Evolutionary conservation across 2,329 filamentous ascomycete genomes (phyloP).

Genomic region (Lanzia echinophila): DNA sequence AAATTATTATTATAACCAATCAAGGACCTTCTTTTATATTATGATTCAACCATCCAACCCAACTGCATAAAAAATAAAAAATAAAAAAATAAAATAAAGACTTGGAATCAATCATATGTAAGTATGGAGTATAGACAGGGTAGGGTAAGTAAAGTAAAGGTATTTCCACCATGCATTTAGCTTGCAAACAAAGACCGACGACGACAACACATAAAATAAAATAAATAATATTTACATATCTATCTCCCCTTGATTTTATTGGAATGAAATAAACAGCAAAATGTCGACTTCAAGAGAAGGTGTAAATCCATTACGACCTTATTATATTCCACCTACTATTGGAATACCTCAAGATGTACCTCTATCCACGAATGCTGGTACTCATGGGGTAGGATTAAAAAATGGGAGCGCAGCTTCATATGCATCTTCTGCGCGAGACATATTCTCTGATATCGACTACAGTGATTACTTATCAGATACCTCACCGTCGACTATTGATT

Average conservation of each 20-base stretch:
- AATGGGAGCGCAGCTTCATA: constrained; percentile 42
- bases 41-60: no score
- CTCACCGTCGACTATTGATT: constrained; percentile 68
- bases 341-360: constrained; percentile 44
- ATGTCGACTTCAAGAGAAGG: constrained; percentile 44
- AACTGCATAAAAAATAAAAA: no score
- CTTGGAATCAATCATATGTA: not conserved
- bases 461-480: constrained; percentile 75
- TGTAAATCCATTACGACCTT: constrained; percentile 53
- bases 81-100: not conserved
- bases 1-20: not conserved
- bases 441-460: constrained; percentile 88
- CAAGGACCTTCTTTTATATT: not conserved
- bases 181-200: constrained; percentile 5
- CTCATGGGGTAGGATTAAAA: constrained; percentile 27
- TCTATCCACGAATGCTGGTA: constrained; percentile 30
- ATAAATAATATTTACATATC: not conserved
- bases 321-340: constrained; percentile 59
- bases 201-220: not conserved
- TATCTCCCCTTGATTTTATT: not conserved
- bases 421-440: constrained; percentile 67
- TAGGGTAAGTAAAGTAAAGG: no score
- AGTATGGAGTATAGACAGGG: not conserved
- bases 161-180: constrained; percentile 1
- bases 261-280: constrained; percentile 16